Evolutionary conservation across 805 yeast genomes (phyloP), one percentile per base, ranked within the genome.

Genomic region (Cyberlindnera amylophila): DNA sequence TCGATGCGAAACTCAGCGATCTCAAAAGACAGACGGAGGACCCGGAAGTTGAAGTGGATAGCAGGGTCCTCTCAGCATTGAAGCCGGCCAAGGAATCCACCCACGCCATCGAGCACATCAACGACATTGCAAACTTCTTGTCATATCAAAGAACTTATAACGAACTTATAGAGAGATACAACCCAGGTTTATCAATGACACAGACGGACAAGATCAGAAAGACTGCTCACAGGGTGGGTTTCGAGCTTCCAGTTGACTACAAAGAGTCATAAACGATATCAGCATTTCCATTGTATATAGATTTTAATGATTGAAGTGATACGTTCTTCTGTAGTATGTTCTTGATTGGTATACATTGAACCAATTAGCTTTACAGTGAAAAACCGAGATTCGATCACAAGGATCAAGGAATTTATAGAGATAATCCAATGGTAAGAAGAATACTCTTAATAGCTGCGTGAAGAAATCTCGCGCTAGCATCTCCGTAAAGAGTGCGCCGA

Each of bases 141-240:
- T 69, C 71, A 39, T 77, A 82, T 48, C 97, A 91, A 62, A 71
- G 93, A 50, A 77, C 71, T 11, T 91, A 88, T 64, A 79, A 78
- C 46, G 90, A 82, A 50, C 70, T 91, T 36, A 69, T 90, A 34
- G 93, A 85, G 52, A 74, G 95, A 52, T 93, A 91, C 63, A 87
- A 90, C 55, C 91, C 95, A 3, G 93, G 96, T 3, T 69, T 83
- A 47, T 77, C 77, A 19, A 77, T 84, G 79, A 74, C 80, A 19
- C 95, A 86, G 56, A 75, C 75, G 39, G 96, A 91, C 47, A 80
- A 82, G 42, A 81, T 91, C 21, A 71, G 80, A 53, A 77, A 75
- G 58, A 84, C 96, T 1, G 99, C 98, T 6, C 74, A 81, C 43
- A 75, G 81, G 49, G 99, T 91, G n/a, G 99, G 99, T 0, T 72